Conservation (phyloP, 2,329 filamentous ascomycete genomes). For the Colletotrichum lupini region DNA sequence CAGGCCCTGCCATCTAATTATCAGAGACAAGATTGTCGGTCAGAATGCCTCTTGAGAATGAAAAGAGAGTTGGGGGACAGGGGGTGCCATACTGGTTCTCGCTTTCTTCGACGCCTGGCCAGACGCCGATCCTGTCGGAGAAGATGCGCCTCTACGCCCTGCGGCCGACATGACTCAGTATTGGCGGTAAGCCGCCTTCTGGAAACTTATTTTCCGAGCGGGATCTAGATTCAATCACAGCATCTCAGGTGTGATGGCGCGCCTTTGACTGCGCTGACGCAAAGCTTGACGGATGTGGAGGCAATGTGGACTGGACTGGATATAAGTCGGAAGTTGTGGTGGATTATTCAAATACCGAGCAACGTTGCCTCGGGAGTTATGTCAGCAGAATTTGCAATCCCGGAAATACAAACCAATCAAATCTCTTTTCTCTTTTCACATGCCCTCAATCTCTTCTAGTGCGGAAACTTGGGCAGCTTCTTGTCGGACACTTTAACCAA, state of each 20-base stretch:
- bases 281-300: not conserved
- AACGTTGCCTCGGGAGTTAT: not conserved
- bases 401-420: not conserved
- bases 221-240: not conserved
- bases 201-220: not conserved
- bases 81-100: constrained; percentile 31
- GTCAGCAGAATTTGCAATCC: not conserved
- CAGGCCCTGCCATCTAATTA: constrained; percentile 53
- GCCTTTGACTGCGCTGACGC: not conserved
- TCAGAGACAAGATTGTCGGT: not conserved
- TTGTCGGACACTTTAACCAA: not conserved
- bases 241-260: no score
- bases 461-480: not conserved
- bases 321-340: constrained; percentile 12
- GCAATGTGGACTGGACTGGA: not conserved
- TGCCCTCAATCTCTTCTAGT: not conserved
- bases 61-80: not conserved
- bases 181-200: not conserved
- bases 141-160: constrained; percentile 10
- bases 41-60: not conserved
- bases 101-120: not conserved
- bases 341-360: not conserved
- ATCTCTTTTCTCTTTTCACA: not conserved
- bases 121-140: not conserved
- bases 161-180: not conserved